Conservation (phyloP, 2,329 filamentous ascomycete genomes). For the Pseudonectria foliicola region DNA sequence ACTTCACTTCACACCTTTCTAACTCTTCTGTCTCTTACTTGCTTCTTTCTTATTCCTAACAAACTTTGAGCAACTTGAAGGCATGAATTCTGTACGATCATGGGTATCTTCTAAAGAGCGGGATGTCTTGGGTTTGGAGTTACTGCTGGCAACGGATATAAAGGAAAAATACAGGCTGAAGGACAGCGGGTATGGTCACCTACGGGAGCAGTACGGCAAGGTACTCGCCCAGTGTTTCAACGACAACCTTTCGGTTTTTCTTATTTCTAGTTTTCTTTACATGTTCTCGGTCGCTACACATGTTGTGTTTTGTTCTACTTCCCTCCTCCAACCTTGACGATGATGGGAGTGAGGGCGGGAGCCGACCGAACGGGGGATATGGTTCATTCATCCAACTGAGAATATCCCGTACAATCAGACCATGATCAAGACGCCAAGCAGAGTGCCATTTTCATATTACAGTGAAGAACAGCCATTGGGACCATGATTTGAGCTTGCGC, state of each 20-base stretch:
- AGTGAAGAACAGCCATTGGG: too few relatives aligned
- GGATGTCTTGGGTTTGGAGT: conserved; percentile 16
- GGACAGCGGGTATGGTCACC: conserved; percentile 9
- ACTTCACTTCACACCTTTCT: too few relatives aligned
- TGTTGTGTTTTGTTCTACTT: conserved; percentile 1
- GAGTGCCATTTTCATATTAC: too few relatives aligned
- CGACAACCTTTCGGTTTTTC: conserved; percentile 9
- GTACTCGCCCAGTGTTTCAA: conserved; percentile 12
- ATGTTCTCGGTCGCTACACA: too few relatives aligned
- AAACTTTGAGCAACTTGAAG: conserved; percentile 7
- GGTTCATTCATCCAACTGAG: too few relatives aligned
- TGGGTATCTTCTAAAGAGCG: conserved; percentile 16
- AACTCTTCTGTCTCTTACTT: too few relatives aligned
- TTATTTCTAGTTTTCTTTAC: conserved; percentile 10
- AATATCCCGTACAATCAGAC: too few relatives aligned
- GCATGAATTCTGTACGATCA: conserved; percentile 22
- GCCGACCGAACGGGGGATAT: too few relatives aligned
- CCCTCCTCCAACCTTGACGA: background rate
- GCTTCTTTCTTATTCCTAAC: conserved; percentile 5
- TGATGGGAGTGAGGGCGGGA: too few relatives aligned
- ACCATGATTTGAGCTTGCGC: too few relatives aligned
- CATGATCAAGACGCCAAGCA: too few relatives aligned
- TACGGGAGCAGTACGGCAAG: too few relatives aligned
- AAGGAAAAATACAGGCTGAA: conserved; percentile 18
- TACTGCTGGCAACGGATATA: conserved; percentile 17